These are phyloP conservation scores for California macrophylla DNA, from an alignment of 441 rosid species.

Conservation along the genomic window DNA sequence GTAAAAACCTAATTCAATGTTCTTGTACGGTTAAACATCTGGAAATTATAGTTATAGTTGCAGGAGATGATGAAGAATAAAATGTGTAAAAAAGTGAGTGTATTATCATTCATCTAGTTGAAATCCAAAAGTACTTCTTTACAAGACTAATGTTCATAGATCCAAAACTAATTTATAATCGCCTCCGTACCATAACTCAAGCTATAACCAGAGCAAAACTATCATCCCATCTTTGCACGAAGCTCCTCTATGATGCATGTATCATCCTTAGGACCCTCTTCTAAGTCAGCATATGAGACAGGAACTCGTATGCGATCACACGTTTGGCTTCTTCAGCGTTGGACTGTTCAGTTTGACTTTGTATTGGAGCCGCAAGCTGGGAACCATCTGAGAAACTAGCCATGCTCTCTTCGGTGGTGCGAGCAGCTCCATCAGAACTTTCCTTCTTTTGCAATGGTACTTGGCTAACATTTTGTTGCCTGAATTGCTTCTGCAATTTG, in stretches of 20 bases:
- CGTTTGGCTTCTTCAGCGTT: neutral
- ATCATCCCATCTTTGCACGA: neutral
- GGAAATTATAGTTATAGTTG: no score
- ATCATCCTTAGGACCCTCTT: neutral
- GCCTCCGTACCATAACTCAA: neutral
- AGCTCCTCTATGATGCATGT: neutral
- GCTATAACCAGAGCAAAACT: neutral
- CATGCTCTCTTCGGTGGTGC: neutral
- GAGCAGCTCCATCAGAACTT: neutral
- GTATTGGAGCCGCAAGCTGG: neutral
- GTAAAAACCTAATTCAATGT: no score
- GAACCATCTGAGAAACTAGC: neutral
- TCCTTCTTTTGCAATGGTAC: neutral
- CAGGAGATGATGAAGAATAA: neutral
- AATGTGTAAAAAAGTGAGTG: no score
- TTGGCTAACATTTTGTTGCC: neutral
- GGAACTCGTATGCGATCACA: neutral
- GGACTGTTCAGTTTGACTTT: neutral
- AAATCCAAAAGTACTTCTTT: neutral
- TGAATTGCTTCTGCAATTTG: neutral
- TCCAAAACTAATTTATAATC: no score
- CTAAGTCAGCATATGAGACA: neutral
- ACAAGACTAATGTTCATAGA: neutral
- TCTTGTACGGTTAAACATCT: no score
- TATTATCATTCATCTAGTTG: neutral